Base-by-base conservation (phyloP, 2,329 filamentous ascomycete genomes). In the Venturia effusa region DNA sequence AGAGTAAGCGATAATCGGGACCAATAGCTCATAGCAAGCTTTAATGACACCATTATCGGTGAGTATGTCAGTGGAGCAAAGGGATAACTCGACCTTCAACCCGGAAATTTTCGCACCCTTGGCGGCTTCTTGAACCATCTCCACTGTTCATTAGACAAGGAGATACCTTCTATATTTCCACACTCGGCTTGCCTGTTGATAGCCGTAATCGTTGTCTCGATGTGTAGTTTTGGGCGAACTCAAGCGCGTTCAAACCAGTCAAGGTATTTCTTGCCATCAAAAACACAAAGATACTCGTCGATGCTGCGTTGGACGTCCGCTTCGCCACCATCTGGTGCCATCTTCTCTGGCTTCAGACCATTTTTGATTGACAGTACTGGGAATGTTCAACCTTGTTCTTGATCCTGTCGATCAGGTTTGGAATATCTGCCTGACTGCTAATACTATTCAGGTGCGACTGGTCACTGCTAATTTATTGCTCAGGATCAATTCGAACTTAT, bases 1-100 rank as follows among this genome's bases (percentile, higher is more conserved):
- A 55, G 86, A 87, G 92, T 91, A 92, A 0, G 87, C 88, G 40
- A 90, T 74, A 59, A 92, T 76, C 0, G 88, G 86, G 66, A 93
- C 90, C 59, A 79, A 76, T 57, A 88, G 74, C 71, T 92, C 80
- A 1, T 77, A 80, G 66, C 84, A 86, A 1, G 80, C 77, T 62
- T 77, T 70, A 2, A 82, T 81, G 1, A 87, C 78, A 22, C 80
- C 84, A 66, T 87, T 86, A 66, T 87, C 86, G 22, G 80, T 72
- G 5, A 86, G 72, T 57, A 84, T 80, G 32, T 84, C 80, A 2
- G 81, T 83, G 6, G 75, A 75, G 76, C 79, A 87, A 1, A 86
- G 74, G 19, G 79, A 83, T 64, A 86, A 76, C 70, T 87, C 84
- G 30, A 85, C 80, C 69, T 88, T 85, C 8, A 87, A 83, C 1